Evolutionary conservation across 2,329 filamentous ascomycete genomes (phyloP), one percentile per base, ranked within the genome.

Genomic region (Dichotomopilus funicola): DNA sequence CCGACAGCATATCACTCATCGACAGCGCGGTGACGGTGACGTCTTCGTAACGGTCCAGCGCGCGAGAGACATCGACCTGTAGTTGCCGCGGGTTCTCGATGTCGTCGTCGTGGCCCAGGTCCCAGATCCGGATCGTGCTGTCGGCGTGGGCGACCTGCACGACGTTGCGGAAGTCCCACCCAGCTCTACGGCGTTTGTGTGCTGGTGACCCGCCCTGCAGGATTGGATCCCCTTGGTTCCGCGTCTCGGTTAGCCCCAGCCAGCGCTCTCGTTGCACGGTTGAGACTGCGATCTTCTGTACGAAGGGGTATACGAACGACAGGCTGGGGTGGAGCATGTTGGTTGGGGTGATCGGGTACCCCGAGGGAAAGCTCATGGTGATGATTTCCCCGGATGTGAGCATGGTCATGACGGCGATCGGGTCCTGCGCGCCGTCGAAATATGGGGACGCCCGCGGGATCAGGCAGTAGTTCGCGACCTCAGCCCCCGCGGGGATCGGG

Each of bases 301-400:
- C 83, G 67, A 95, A 97, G 0, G 94, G 94, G 66, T 96, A 91
- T 6, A 96, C 87, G 60, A 96, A 88, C 1, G 88, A 88, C 46
- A 96, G 73, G 2, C 88, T 96, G 0, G 91, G 82, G 65, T 95
- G 92, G 5, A 99, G 79, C 71, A 96, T 89, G 65, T 96, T 96
- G 4, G 91, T 96, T 1, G 94, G 91, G 34, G 86, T 88, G 54
- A 97, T 95, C 1, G 90, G 87, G 69, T 91, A 88, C 34, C 94
- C 94, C 48, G 87, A 94, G 0, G 94, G 94, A 67, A 97, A 97
- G 64, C 87, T 95, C 68, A 97, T 74, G 0, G 92, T 95, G 51
- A 95, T 79, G 34, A 97, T 73, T 71, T 97, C 92, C 27, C 94
- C 94, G 1, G 91, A 96, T 0, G 87, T 85, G 3, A 97, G 75